Conservation (phyloP, 495 filamentous ascomycete species). For the Parmelia sp. region DNA sequence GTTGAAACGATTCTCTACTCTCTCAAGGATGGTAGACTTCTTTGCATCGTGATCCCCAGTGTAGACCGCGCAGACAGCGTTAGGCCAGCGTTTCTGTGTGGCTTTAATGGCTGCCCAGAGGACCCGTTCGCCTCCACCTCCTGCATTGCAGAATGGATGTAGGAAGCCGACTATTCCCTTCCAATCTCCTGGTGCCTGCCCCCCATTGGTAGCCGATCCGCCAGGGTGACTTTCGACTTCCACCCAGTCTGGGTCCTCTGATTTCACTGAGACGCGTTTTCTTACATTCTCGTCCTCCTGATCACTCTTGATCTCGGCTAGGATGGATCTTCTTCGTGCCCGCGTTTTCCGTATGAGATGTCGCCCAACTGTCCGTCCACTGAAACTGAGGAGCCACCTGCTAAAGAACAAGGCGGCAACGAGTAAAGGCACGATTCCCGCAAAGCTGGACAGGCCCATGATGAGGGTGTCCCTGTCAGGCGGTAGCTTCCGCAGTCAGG, state of each 20-base stretch:
- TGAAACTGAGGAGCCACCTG: constrained; percentile 30
- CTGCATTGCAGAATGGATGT: constrained; percentile 86
- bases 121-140: constrained; percentile 91
- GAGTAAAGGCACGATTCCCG: background rate
- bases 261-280: constrained; percentile 30
- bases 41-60: constrained; percentile 86
- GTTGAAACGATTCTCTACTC: constrained; percentile 85
- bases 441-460: background rate
- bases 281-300: constrained; percentile 47
- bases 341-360: constrained; percentile 60
- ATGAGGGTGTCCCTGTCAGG: background rate
- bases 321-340: constrained; percentile 55
- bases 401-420: constrained; percentile 12
- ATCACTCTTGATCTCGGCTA: constrained; percentile 52
- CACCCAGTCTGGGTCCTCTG: constrained; percentile 67
- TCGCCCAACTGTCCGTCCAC: constrained; percentile 52
- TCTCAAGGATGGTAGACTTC: constrained; percentile 68
- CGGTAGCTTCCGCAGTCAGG: background rate
- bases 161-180: constrained; percentile 89
- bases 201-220: constrained; percentile 48
- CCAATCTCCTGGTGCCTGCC: constrained; percentile 54
- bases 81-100: constrained; percentile 83
- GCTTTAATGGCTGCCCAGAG: constrained; percentile 93
- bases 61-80: constrained; percentile 83
- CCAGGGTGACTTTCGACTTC: constrained; percentile 55